Evolutionary conservation across 345 rosid species (phyloP).

Genomic region (Sonneratia caseolaris): DNA sequence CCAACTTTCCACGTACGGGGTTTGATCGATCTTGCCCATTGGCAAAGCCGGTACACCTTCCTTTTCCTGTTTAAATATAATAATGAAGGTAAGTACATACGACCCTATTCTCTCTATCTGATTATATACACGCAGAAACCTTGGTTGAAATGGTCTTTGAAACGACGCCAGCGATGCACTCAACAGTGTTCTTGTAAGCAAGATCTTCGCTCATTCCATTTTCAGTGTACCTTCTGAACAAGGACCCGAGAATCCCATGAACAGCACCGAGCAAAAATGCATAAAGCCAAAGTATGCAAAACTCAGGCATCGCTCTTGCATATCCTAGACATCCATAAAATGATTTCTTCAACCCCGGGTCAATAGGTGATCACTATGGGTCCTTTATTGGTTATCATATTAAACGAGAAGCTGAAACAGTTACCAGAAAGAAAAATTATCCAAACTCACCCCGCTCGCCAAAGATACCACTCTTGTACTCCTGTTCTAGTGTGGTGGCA

Average conservation of each 20-base stretch:
- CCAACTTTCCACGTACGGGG: conserved; percentile 94
- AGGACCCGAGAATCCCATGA: conserved; percentile 72
- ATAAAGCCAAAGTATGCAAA: conserved; percentile 8
- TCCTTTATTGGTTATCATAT: no score
- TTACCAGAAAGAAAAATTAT: no score
- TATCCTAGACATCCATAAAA: neutral
- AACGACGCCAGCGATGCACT: conserved; percentile 71
- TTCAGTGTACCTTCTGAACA: conserved; percentile 71
- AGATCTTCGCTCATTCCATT: conserved; percentile 67
- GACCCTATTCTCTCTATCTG: no score
- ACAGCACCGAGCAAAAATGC: conserved; percentile 87
- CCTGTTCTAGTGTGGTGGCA: conserved; percentile 81
- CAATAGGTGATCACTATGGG: no score
- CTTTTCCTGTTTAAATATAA: conserved; percentile 46
- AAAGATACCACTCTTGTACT: conserved; percentile 89
- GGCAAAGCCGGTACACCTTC: conserved; percentile 91
- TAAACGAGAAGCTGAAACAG: neutral
- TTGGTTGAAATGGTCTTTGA: conserved; percentile 73
- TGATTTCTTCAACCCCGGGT: no score
- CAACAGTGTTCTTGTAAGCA: conserved; percentile 85
- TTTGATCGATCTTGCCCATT: conserved; percentile 92
- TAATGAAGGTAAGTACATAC: neutral
- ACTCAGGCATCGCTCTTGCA: neutral
- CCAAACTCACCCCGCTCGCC: conserved; percentile 69
- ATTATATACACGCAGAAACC: conserved; percentile 22